These are phyloP conservation scores for Furcasterigmium sp. DNA, from an alignment of 2,329 filamentous ascomycete genomes.

Conservation along the genomic window DNA sequence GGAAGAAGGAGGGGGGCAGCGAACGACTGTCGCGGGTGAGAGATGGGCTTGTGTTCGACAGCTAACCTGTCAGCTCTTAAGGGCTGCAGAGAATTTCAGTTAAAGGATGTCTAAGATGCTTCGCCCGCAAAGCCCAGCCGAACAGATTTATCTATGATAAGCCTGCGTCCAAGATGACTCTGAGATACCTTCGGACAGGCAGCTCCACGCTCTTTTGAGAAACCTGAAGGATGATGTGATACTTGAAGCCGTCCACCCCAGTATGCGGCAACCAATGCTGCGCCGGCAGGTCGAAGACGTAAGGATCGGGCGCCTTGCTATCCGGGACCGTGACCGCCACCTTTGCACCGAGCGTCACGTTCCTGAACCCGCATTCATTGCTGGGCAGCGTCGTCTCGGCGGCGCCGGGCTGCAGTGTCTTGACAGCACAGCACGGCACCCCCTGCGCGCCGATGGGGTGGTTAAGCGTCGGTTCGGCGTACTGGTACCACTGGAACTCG, in stretches of 20 bases:
- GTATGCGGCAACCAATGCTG: not conserved
- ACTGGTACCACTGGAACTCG: constrained; percentile 3
- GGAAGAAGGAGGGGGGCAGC: too few species aligned
- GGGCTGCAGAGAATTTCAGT: too few species aligned
- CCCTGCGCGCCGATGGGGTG: not conserved
- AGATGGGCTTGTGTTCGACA: too few species aligned
- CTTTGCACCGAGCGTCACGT: not conserved
- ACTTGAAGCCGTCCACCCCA: not conserved
- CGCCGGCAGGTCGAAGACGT: not conserved
- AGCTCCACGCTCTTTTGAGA: not conserved
- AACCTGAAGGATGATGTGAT: constrained; percentile 1
- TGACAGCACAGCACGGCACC: not conserved
- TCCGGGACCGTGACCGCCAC: not conserved
- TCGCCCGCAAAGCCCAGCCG: not conserved
- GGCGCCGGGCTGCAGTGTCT: not conserved
- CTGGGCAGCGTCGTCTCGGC: not conserved
- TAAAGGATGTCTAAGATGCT: too few species aligned
- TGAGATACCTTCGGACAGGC: not conserved
- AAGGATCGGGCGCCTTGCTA: not conserved
- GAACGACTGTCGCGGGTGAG: too few species aligned
- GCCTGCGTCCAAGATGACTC: not conserved
- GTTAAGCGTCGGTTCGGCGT: not conserved
- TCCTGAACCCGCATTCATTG: not conserved
- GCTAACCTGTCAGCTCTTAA: too few species aligned
- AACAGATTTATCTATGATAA: not conserved